Conservation (phyloP, 2,329 filamentous ascomycete genomes). For the Sporothrix luriei region DNA sequence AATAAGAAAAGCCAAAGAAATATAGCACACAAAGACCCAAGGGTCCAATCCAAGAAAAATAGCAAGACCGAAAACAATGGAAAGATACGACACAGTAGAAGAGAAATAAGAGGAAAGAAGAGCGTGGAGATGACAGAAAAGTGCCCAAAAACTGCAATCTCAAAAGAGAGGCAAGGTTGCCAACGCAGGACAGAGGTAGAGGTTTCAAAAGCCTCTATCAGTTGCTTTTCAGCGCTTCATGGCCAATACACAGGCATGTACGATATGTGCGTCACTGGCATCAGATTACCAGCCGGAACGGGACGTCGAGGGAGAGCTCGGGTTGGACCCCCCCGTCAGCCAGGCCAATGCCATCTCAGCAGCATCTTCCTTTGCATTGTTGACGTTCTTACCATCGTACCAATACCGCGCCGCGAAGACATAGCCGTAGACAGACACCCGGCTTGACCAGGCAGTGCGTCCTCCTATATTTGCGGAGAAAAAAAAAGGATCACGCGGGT, state of each 20-base stretch:
- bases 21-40: constrained; percentile 4
- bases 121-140: neutral
- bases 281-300: constrained; percentile 43
- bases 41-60: neutral
- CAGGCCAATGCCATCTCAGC: constrained; percentile 74
- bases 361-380: constrained; percentile 90
- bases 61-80: neutral
- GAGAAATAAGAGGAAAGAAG: constrained; percentile 5
- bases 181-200: neutral
- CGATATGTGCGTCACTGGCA: neutral
- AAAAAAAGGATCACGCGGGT: neutral
- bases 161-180: neutral
- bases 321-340: constrained; percentile 49
- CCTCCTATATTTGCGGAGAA: constrained; percentile 61
- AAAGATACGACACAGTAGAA: constrained; percentile 14
- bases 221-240: neutral
- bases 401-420: constrained; percentile 76
- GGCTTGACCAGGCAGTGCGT: constrained; percentile 86
- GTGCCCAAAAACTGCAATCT: neutral
- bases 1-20: neutral
- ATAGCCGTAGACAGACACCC: constrained; percentile 69
- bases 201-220: neutral
- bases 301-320: constrained; percentile 48
- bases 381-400: constrained; percentile 86
- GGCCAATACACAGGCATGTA: neutral